Percentiles rank a stretch among this genome's conserved stretches.
These are phyloP conservation scores for Acanthamoeba sp. DNA, from an alignment of 208 protist genomes.

Conservation along the genomic window DNA sequence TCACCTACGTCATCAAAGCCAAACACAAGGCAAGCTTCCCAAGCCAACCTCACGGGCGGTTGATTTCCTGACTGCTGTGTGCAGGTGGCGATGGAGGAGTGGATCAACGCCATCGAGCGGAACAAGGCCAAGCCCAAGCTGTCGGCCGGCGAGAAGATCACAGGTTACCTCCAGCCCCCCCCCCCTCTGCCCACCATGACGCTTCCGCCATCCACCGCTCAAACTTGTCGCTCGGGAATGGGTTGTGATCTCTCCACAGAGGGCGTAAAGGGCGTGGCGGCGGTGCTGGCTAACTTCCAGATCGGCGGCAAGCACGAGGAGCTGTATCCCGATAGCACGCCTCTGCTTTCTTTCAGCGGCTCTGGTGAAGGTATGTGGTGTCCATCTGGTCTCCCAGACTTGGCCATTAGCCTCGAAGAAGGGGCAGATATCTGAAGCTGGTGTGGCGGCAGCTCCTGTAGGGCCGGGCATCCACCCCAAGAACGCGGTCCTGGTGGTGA, in stretches of 20 bases:
- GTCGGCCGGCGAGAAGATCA: not conserved
- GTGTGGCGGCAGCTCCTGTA: not conserved
- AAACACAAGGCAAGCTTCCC: slow-evolving; percentile 18
- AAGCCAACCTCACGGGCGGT: no score
- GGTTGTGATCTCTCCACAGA: not conserved
- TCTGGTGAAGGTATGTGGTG: no score
- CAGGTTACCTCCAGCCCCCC: not conserved
- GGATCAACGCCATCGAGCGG: slow-evolving; percentile 63
- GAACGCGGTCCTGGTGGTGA: not conserved
- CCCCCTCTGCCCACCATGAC: no score
- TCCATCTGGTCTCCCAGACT: no score
- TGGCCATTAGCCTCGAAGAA: no score
- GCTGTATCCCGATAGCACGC: not conserved
- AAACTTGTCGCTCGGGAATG: no score
- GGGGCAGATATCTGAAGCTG: no score
- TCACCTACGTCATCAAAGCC: slow-evolving; percentile 42
- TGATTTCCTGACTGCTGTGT: not conserved
- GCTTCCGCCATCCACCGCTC: no score
- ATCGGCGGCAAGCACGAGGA: not conserved
- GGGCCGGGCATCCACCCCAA: not conserved
- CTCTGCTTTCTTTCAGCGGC: not conserved
- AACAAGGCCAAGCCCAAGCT: slow-evolving; percentile 48
- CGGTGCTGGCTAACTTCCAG: not conserved
- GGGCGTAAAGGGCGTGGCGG: slow-evolving; percentile 8
- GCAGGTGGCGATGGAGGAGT: slow-evolving; percentile 55